Base-by-base conservation (phyloP, 352 stramenopile genomes). In the Phytophthora colocasiae region DNA sequence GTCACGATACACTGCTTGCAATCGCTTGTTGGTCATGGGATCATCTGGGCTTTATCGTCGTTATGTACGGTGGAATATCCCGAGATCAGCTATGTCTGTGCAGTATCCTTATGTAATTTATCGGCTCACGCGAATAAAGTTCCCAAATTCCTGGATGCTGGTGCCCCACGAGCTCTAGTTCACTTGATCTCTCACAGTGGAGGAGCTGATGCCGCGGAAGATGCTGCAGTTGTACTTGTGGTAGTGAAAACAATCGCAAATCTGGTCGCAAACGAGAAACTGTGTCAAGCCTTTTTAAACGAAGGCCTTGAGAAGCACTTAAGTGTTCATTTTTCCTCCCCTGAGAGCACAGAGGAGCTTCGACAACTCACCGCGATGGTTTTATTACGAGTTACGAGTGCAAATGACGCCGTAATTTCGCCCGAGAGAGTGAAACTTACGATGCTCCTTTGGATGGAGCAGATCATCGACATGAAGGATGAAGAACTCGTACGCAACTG, bases 381-480 rank as follows among this genome's bases (percentile, higher is more conserved):
- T 38, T 54, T 94, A 2, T 61, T 94, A 22, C 73, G 83, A 9
- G 80, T 90, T 36, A 89, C 86, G 5, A 92, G 86, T 45, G 78
- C 82, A 14, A 91, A 91, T 54, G 83, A 92, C 43, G 80, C 82
- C 0, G 58, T 91, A 49, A 80, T 91, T 57, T 89, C 80, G 12
- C 64, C 83, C 0, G 85, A 92, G n/a, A 78, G 76, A 51, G 51
- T 90, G 4, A 88, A 85, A 43, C 61, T 77, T 36, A 80, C 78
- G 12, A 82, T 90, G 44, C 83, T 92, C 9, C 69, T 88, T 4
- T 92, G 84, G 84, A 91, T 91, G 84, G 81, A 92, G 55, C 80
- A 92, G 63, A 92, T 92, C 57, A 89, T 91, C 43, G 63, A 75
- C 41, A 92, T 92, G 80, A 83, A 89, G 32, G 78, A 92, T 26